Evolutionary conservation across 1,284 basidiomycete genomes (phyloP).

Genomic region (Ceratobasidium sp.): DNA sequence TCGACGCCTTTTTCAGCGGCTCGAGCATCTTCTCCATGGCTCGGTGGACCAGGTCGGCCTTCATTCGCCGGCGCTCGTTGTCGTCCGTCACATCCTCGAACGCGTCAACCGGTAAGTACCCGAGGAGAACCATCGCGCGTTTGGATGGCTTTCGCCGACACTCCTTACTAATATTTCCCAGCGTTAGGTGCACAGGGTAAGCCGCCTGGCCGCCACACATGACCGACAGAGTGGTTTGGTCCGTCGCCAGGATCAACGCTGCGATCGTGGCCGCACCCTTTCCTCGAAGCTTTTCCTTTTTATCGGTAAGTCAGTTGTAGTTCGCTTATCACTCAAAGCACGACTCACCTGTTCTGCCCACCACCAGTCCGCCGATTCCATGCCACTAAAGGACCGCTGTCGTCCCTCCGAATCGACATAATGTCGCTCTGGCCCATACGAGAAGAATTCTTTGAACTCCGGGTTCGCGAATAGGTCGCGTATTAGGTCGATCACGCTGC

Average conservation of each 20-base stretch:
- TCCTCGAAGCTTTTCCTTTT: background rate
- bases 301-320: background rate
- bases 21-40: slow-evolving; percentile 23
- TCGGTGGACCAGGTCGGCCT: slow-evolving; percentile 16
- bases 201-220: slow-evolving; percentile 30
- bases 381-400: background rate
- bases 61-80: background rate
- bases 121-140: slow-evolving; percentile 27
- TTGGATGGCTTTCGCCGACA: slow-evolving; percentile 25
- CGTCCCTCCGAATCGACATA: background rate
- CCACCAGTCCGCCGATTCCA: background rate
- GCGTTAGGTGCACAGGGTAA: slow-evolving; percentile 18
- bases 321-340: background rate
- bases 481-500: background rate
- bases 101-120: slow-evolving; percentile 43
- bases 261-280: slow-evolving; percentile 7
- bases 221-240: slow-evolving; percentile 10
- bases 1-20: slow-evolving; percentile 9
- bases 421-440: background rate
- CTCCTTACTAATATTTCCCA: slow-evolving; percentile 44
- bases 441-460: background rate
- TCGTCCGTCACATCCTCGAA: slow-evolving; percentile 21
- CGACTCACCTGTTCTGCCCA: slow-evolving; percentile 10
- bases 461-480: background rate
- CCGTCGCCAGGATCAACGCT: slow-evolving; percentile 8